Evolutionary conservation across 495 filamentous ascomycete species (phyloP).

Genomic region (Glarea lozoyensis): DNA sequence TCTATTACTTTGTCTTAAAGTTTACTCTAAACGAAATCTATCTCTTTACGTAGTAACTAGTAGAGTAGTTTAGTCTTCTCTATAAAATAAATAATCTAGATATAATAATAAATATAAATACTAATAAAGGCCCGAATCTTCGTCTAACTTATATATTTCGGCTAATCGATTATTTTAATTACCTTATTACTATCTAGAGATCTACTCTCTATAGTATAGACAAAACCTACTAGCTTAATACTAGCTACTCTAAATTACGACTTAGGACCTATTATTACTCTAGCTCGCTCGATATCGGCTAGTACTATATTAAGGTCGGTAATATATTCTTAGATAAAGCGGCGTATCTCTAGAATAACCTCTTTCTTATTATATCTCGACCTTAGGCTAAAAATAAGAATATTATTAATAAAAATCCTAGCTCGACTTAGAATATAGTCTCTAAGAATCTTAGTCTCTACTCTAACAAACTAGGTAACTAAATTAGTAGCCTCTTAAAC

Average conservation of each 20-base stretch:
- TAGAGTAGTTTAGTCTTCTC: background rate
- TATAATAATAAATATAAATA: constrained; percentile 4
- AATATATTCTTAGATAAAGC: background rate
- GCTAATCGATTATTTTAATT: constrained; percentile 3
- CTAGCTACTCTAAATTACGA: background rate
- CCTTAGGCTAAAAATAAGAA: background rate
- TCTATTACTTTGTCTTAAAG: background rate
- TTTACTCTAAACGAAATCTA: background rate
- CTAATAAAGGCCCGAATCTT: background rate
- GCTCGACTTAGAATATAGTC: background rate
- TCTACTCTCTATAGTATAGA: background rate
- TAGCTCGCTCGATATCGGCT: background rate
- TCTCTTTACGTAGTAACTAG: background rate
- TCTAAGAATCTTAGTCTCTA: background rate
- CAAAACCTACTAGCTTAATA: background rate
- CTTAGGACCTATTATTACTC: constrained; percentile 1
- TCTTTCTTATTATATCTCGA: background rate
- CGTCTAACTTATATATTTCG: background rate
- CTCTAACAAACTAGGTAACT: background rate
- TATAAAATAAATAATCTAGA: constrained; percentile 1
- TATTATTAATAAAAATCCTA: constrained; percentile 1
- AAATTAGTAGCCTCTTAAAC: constrained; percentile 2
- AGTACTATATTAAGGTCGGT: background rate
- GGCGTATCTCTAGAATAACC: background rate
- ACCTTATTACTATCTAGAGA: constrained; percentile 2